Evolutionary conservation across 2,329 filamentous ascomycete species (phyloP).

Genomic region (Hymenoscyphus salicellus): DNA sequence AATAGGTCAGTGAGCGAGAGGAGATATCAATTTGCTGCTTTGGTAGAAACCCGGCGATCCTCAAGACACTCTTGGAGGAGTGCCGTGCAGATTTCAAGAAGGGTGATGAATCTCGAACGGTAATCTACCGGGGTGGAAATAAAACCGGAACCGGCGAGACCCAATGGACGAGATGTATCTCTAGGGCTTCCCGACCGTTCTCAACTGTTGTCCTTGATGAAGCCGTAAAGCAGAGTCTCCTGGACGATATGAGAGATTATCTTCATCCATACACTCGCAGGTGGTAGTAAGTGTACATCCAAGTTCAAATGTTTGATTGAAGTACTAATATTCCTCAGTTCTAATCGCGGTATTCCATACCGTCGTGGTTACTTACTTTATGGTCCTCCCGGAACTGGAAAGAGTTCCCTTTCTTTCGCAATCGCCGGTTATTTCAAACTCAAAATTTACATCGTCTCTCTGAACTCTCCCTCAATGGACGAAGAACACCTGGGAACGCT

Average conservation of each 20-base stretch:
- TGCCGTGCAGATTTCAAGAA: constrained; percentile 54
- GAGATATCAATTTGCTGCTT: constrained; percentile 60
- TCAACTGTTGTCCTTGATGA: constrained; percentile 65
- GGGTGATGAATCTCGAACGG: constrained; percentile 59
- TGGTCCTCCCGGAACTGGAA: constrained; percentile 77
- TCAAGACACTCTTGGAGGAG: constrained; percentile 61
- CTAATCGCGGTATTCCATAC: constrained; percentile 80
- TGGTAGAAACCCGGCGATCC: constrained; percentile 56
- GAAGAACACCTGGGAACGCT: constrained; percentile 64
- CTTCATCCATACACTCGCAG: constrained; percentile 59
- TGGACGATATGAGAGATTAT: constrained; percentile 62
- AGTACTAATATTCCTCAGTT: constrained; percentile 26
- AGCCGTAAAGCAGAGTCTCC: constrained; percentile 55
- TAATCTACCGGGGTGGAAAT: constrained; percentile 60
- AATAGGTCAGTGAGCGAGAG: constrained; percentile 49
- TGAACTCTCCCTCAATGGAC: constrained; percentile 59
- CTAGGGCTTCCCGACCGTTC: constrained; percentile 57
- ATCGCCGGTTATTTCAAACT: constrained; percentile 68
- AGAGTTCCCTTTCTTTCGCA: constrained; percentile 68
- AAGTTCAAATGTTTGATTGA: too few relatives aligned
- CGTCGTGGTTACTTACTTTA: constrained; percentile 78
- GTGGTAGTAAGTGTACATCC: constrained; percentile 58
- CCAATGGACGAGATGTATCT: constrained; percentile 59
- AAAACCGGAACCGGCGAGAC: constrained; percentile 43
- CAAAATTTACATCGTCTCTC: constrained; percentile 68